These are phyloP conservation scores for Penicillium fimorum DNA, from an alignment of 495 filamentous ascomycete species.

Conservation along the genomic window DNA sequence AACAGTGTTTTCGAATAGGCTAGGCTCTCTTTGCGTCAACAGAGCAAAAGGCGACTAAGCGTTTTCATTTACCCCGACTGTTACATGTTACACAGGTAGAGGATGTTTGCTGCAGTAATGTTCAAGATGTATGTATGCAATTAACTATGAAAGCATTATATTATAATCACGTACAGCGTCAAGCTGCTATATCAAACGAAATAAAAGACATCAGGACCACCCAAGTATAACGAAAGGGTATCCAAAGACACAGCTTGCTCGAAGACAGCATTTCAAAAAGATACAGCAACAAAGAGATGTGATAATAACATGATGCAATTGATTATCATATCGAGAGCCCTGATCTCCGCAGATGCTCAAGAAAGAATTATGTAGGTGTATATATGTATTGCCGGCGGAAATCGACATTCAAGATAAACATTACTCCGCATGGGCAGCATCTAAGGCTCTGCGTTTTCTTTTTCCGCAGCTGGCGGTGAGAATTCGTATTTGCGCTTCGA, in stretches of 20 bases:
- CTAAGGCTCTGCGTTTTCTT: conserved; percentile 33
- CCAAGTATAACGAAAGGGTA: conserved; percentile 7
- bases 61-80: not conserved
- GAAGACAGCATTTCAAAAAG: not conserved
- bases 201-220: not conserved
- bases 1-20: not conserved
- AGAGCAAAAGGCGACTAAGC: not conserved
- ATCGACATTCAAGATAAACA: conserved; percentile 8
- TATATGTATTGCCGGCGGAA: conserved; percentile 2
- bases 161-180: conserved; percentile 4
- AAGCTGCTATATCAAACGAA: not conserved
- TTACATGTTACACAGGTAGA: not conserved
- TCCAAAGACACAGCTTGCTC: not conserved
- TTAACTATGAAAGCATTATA: conserved; percentile 18
- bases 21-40: not conserved
- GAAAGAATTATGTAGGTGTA: conserved; percentile 10
- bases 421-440: conserved; percentile 17
- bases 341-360: conserved; percentile 1
- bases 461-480: conserved; percentile 21
- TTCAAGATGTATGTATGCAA: too few species aligned
- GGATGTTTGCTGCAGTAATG: not conserved
- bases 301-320: conserved; percentile 10
- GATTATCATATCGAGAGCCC: conserved; percentile 10
- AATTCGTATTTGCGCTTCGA: conserved; percentile 32
- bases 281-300: not conserved